A percentile compares a stretch with the other conserved stretches of the same genome.
phyloP scores from a whole-genome alignment of 2,329 filamentous ascomycete species.

The Fusarium praegraminearum region DNA sequence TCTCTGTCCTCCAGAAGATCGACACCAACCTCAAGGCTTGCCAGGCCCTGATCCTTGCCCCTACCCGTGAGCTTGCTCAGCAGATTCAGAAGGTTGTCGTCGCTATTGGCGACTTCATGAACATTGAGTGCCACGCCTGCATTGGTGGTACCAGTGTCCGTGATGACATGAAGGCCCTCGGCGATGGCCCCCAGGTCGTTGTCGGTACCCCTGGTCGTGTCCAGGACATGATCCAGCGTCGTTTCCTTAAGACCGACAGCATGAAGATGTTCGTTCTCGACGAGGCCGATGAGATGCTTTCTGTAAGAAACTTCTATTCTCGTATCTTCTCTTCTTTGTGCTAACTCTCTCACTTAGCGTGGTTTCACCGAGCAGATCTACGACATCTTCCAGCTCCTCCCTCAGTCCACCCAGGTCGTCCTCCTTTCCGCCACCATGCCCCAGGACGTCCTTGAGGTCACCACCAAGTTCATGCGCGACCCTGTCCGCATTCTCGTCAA shows the following conservation, averaged over 20 bases:
- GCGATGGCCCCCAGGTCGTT: slow-evolving; percentile 96
- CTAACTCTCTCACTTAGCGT: slow-evolving; percentile 68
- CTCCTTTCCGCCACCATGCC: slow-evolving; percentile 98
- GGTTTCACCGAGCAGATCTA: slow-evolving; percentile 99
- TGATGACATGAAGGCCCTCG: slow-evolving; percentile 98
- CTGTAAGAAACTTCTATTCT: slow-evolving; percentile 64
- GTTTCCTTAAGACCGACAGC: slow-evolving; percentile 93
- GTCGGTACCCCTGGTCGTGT: slow-evolving; percentile 99
- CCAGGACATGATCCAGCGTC: slow-evolving; percentile 99
- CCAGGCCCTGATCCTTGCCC: slow-evolving; percentile 97
- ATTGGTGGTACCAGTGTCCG: slow-evolving; percentile 98
- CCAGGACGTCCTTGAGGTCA: slow-evolving; percentile 98
- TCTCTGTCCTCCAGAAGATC: slow-evolving; percentile 98
- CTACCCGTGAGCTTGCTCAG: slow-evolving; percentile 97
- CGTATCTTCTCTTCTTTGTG: background rate
- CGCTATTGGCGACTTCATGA: slow-evolving; percentile 99
- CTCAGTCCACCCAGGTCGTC: slow-evolving; percentile 97
- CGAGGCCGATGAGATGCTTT: slow-evolving; percentile 99
- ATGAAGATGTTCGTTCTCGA: slow-evolving; percentile 99
- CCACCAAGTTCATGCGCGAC: slow-evolving; percentile 99
- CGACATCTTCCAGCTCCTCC: slow-evolving; percentile 99
- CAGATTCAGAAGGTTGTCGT: slow-evolving; percentile 99
- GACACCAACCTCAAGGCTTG: slow-evolving; percentile 94
- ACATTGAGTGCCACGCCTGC: slow-evolving; percentile 98
- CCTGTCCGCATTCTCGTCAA: slow-evolving; percentile 99